A percentile compares a stretch with the other conserved stretches of the same genome.
Evolutionary conservation across 176 grass and related monocot genomes (phyloP).

Genomic region (Ampelocalamus luodianensis): DNA sequence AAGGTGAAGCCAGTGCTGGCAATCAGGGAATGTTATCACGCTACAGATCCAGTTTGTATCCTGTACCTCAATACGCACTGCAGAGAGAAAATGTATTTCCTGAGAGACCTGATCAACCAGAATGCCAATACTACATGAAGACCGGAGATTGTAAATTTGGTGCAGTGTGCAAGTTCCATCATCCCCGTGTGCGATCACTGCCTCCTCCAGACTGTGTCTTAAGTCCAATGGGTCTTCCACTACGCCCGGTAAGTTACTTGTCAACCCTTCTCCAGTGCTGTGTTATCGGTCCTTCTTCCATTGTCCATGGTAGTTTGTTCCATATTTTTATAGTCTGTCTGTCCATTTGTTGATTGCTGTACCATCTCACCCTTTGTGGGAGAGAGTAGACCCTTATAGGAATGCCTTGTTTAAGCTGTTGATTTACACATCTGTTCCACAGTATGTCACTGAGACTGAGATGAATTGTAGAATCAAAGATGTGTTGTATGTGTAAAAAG

Average conservation of each 20-base stretch:
- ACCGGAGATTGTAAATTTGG: constrained; percentile 99
- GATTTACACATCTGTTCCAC: background rate
- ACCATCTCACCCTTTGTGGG: background rate
- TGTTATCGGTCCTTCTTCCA: constrained; percentile 6
- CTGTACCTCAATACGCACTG: constrained; percentile 67
- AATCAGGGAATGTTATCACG: constrained; percentile 68
- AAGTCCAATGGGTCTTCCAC: constrained; percentile 91
- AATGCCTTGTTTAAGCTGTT: constrained; percentile 3
- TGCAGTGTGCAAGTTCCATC: constrained; percentile 94
- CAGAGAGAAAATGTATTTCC: constrained; percentile 90
- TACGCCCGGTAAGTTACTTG: constrained; percentile 74
- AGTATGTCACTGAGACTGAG: background rate
- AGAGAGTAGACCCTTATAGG: background rate
- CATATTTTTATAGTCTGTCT: background rate
- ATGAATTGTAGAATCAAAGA: constrained; percentile 19
- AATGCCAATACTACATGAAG: constrained; percentile 99
- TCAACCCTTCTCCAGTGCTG: constrained; percentile 7
- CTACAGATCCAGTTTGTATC: constrained; percentile 59
- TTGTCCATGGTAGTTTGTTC: background rate
- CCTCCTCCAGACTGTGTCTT: constrained; percentile 85
- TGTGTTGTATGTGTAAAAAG: background rate
- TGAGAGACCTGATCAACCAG: constrained; percentile 93
- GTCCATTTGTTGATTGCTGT: background rate
- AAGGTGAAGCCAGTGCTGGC: constrained; percentile 65
- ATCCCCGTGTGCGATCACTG: constrained; percentile 76